Evolutionary conservation across 2,329 filamentous ascomycete genomes (phyloP).

Genomic region (Xylaria sp.): DNA sequence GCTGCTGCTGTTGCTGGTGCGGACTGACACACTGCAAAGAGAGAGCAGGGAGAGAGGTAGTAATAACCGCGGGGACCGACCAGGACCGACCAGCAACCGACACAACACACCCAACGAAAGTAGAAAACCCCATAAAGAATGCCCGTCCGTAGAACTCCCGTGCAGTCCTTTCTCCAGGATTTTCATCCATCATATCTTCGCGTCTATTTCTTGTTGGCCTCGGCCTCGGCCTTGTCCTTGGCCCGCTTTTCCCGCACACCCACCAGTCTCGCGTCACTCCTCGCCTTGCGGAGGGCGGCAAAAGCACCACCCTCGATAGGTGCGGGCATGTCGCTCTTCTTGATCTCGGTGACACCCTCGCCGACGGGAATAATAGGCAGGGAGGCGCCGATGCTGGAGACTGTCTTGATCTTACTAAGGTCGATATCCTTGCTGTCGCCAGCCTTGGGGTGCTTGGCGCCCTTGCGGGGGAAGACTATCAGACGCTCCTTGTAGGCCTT

Average conservation of each 20-base stretch:
- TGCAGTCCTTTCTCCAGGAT: conserved; percentile 38
- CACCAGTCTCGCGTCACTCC: conserved; percentile 79
- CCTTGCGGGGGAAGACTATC: conserved; percentile 96
- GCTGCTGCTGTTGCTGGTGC: conserved; percentile 1
- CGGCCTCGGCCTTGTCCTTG: conserved; percentile 85
- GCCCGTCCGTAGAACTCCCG: conserved; percentile 45
- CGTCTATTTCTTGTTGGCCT: conserved; percentile 83
- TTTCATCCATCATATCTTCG: conserved; percentile 28
- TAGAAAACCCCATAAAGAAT: conserved; percentile 42
- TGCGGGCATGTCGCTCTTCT: conserved; percentile 80
- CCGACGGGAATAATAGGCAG: conserved; percentile 76
- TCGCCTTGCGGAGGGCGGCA: conserved; percentile 81
- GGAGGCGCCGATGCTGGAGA: conserved; percentile 59
- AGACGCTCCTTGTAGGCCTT: conserved; percentile 96
- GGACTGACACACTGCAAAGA: conserved; percentile 26
- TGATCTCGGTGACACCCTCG: conserved; percentile 73
- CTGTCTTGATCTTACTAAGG: conserved; percentile 67
- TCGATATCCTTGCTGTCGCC: conserved; percentile 86
- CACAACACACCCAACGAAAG: conserved; percentile 39
- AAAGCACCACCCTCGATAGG: conserved; percentile 82
- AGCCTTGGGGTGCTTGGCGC: conserved; percentile 85
- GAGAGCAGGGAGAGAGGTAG: conserved; percentile 12
- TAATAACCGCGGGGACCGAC: conserved; percentile 37
- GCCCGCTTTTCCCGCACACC: conserved; percentile 93
- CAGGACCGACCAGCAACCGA: conserved; percentile 38